Evolutionary conservation across 73 alveolate species (phyloP), one percentile per base, ranked within the genome.

Genomic region (Loxodes magnus): DNA sequence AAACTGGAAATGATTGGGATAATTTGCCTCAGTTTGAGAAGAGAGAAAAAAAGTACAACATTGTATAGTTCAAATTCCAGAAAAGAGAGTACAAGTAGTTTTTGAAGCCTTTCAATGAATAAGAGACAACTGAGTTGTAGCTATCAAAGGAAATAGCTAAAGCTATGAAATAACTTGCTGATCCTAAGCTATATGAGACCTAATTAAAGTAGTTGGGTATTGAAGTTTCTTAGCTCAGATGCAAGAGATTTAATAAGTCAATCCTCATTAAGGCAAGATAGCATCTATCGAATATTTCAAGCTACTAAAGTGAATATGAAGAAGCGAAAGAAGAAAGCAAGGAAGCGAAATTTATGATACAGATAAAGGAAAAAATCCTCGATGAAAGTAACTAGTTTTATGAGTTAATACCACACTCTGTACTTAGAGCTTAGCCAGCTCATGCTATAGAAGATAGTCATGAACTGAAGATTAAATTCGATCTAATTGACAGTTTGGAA

Each of bases 1-100:
- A 87, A 71, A 74, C 94, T 3, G 93, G 92, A 3, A 79, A 80
- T 55, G 66, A 58, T 23, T 80, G 94, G 84, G 86, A n/a, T n/a
- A n/a, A n/a, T n/a, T n/a, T n/a, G n/a, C n/a, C n/a, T 27, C 34
- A 55, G 37, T 74, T 68, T 41, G 49, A 63, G 19, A 62, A 70
- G 36, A 71, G 51, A 4, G 68, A 51, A 48, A 72, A 54, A 73
- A 71, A 71, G 73, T 71, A 71, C 43, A 56, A 54, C 43, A 25
- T 71, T 23, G 35, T 64, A 20, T 30, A 63, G 34, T 43, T 71
- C 14, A 60, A 62, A 36, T 71, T 63, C 22, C 31, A 52, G 14
- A 51, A 55, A 2, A 69, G 46, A 2, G 55, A 41, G 44, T 30
- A 42, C 36, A 29, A 71, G 57, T 77, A 71, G 34, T 71, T 63